Conservation (phyloP, 768 basidiomycete species). For the Lentinula guzmanii region DNA sequence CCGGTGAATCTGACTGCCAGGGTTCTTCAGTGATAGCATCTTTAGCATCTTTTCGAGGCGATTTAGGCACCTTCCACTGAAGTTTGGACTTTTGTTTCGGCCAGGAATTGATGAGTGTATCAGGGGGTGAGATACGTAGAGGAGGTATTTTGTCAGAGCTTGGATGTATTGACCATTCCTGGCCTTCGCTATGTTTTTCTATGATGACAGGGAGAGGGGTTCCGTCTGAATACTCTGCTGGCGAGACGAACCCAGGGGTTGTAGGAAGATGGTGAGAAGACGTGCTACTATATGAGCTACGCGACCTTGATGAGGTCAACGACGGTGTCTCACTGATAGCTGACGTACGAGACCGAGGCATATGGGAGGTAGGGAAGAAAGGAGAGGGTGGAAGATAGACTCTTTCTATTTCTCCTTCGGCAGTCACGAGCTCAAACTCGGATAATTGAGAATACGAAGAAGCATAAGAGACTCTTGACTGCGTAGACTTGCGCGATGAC, state of each 20-base stretch:
- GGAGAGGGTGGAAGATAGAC: slow-evolving; percentile 13
- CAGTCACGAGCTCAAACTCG: slow-evolving; percentile 25
- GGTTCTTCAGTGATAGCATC: slow-evolving; percentile 6
- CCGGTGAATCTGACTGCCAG: slow-evolving; percentile 9
- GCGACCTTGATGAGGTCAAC: slow-evolving; percentile 34
- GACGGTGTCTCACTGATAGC: slow-evolving; percentile 41
- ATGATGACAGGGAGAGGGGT: slow-evolving; percentile 31
- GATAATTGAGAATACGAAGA: slow-evolving; percentile 22
- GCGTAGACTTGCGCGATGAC: slow-evolving; percentile 10
- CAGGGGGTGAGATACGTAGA: neutral
- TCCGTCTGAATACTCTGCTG: slow-evolving; percentile 12
- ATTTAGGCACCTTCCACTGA: neutral
- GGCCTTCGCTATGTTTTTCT: slow-evolving; percentile 23
- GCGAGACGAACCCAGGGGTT: slow-evolving; percentile 26
- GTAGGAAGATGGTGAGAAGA: slow-evolving; percentile 19
- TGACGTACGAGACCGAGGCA: slow-evolving; percentile 24
- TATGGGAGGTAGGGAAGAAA: slow-evolving; percentile 20
- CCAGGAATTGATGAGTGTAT: slow-evolving; percentile 13
- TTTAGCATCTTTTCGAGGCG: neutral
- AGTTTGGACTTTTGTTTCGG: slow-evolving; percentile 20
- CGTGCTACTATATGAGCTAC: slow-evolving; percentile 26
- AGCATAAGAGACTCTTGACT: slow-evolving; percentile 8
- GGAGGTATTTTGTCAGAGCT: neutral
- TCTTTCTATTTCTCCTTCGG: slow-evolving; percentile 18
- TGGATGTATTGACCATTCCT: neutral